Evolutionary conservation across 2,329 filamentous ascomycete species (phyloP).

Genomic region (Beauveria australis): DNA sequence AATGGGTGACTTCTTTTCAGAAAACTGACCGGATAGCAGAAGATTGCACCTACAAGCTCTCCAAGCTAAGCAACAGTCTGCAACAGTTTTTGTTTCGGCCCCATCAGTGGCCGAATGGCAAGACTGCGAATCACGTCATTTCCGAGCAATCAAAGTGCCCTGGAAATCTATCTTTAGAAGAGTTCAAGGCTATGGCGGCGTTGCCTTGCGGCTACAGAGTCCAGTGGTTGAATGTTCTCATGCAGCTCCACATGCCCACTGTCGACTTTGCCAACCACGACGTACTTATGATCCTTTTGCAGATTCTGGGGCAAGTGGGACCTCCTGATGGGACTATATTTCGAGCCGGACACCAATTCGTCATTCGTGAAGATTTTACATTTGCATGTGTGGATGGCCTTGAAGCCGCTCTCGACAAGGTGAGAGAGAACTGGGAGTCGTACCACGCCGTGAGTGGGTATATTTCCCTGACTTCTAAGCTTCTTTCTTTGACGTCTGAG

Average conservation of each 20-base stretch:
- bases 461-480: not conserved
- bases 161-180: constrained; percentile 17
- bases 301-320: not conserved
- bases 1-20: not conserved
- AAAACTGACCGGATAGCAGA: not conserved
- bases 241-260: not conserved
- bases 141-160: constrained; percentile 1
- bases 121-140: not conserved
- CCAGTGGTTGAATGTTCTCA: constrained; percentile 6
- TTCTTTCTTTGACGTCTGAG: not conserved
- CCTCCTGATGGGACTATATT: not conserved
- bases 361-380: not conserved
- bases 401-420: not conserved
- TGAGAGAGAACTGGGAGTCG: constrained; percentile 1
- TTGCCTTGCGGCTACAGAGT: not conserved
- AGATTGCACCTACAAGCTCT: not conserved
- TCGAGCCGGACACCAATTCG: not conserved
- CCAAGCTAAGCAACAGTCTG: not conserved
- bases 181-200: not conserved
- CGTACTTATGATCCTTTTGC: not conserved
- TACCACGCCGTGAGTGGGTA: not conserved
- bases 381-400: not conserved
- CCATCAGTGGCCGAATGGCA: not conserved
- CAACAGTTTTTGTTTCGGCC: not conserved
- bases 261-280: not conserved